Evolutionary conservation across 2,329 filamentous ascomycete genomes (phyloP).

Genomic region (Aureobasidium pullulans): DNA sequence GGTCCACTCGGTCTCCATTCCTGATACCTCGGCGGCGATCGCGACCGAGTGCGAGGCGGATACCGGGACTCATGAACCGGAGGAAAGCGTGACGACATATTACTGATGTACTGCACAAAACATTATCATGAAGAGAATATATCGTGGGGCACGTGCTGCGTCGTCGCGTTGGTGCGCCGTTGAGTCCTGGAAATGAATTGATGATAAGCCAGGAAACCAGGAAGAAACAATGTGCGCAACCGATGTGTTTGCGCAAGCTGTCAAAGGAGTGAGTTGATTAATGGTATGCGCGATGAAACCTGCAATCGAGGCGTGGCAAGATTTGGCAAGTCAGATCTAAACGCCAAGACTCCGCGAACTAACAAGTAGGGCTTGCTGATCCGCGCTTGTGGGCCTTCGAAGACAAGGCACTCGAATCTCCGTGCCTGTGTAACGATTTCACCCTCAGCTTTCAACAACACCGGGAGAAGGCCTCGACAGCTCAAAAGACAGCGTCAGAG

Average conservation of each 20-base stretch:
- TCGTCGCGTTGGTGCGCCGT: background rate
- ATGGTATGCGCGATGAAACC: constrained; percentile 6
- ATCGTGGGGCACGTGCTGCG: constrained; percentile 9
- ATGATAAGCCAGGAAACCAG: background rate
- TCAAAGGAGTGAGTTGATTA: constrained; percentile 1
- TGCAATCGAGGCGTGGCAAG: constrained; percentile 10
- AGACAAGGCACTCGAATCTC: constrained; percentile 12
- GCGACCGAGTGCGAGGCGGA: constrained; percentile 57
- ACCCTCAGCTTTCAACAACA: background rate
- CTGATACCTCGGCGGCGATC: constrained; percentile 63
- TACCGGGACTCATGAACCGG: constrained; percentile 24
- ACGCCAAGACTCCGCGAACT: constrained; percentile 7
- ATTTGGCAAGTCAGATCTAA: constrained; percentile 12
- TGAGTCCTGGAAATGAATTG: background rate
- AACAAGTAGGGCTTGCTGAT: constrained; percentile 5
- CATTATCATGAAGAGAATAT: constrained; percentile 8
- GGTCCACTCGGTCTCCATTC: constrained; percentile 63
- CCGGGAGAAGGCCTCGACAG: background rate
- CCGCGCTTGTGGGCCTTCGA: constrained; percentile 6
- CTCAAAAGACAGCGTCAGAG: background rate
- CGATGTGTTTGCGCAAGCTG: background rate
- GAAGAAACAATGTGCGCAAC: background rate
- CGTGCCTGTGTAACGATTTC: constrained; percentile 8
- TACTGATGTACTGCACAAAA: constrained; percentile 6
- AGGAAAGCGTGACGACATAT: constrained; percentile 18